Conservation (phyloP, 192 early-diverging fungal species). For the Lunasporangiospora selenospora region DNA sequence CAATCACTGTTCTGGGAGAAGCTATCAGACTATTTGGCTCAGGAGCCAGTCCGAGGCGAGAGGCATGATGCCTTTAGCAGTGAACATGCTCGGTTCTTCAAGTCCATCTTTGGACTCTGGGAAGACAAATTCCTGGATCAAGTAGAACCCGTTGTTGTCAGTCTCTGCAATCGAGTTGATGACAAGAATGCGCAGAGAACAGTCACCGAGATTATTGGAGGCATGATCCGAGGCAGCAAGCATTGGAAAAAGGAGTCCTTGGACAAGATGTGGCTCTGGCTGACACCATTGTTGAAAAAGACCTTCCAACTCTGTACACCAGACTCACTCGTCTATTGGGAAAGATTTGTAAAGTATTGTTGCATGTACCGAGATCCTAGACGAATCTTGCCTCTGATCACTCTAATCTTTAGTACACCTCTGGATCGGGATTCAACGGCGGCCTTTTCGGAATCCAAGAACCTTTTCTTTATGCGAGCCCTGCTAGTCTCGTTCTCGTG, state of each 20-base stretch:
- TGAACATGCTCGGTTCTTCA: conserved; percentile 67
- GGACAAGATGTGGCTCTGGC: conserved; percentile 71
- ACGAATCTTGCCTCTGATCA: conserved; percentile 76
- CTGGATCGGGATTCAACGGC: conserved; percentile 81
- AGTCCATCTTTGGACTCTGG: conserved; percentile 74
- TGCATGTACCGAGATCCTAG: conserved; percentile 78
- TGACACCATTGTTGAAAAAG: conserved; percentile 66
- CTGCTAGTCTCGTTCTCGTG: conserved; percentile 73
- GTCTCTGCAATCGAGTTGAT: conserved; percentile 57
- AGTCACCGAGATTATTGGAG: conserved; percentile 79
- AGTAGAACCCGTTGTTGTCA: conserved; percentile 62
- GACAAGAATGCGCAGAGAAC: conserved; percentile 84
- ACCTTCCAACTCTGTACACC: conserved; percentile 72
- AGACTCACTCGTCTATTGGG: conserved; percentile 83
- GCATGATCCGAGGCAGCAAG: conserved; percentile 86
- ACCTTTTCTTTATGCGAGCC: conserved; percentile 71
- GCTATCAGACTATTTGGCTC: conserved; percentile 66
- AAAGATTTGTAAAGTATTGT: conserved; percentile 67
- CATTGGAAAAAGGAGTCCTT: conserved; percentile 71
- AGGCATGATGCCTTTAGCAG: conserved; percentile 71
- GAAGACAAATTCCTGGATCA: conserved; percentile 64
- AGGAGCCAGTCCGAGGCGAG: conserved; percentile 68
- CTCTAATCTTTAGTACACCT: conserved; percentile 64
- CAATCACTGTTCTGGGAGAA: conserved; percentile 72
- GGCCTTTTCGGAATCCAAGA: conserved; percentile 85